Evolutionary conservation across 805 yeast genomes (phyloP).

Genomic region (Metschnikowia shivogae): DNA sequence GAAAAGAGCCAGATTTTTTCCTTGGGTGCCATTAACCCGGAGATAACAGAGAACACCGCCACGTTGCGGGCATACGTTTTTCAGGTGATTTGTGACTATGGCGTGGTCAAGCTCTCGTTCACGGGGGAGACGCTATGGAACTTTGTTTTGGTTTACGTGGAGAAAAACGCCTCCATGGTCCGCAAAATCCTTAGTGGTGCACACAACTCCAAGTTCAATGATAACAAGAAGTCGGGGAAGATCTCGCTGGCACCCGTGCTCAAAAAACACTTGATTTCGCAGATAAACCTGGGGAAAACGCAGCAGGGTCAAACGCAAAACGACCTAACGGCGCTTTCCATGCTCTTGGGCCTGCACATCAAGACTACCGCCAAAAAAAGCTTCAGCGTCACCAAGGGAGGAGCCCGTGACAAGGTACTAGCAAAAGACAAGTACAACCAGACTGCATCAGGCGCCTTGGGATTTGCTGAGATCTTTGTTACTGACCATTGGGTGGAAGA

Average conservation of each 20-base stretch:
- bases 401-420: conserved; percentile 18
- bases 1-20: conserved; percentile 62
- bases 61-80: conserved; percentile 48
- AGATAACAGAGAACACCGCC: conserved; percentile 52
- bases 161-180: conserved; percentile 40
- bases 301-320: conserved; percentile 16
- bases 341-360: conserved; percentile 43
- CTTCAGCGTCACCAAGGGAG: conserved; percentile 14
- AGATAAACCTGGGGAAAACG: conserved; percentile 48
- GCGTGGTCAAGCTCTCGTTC: conserved; percentile 53
- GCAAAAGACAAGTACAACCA: conserved; percentile 21
- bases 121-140: conserved; percentile 64
- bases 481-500: conserved; percentile 53
- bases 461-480: conserved; percentile 55
- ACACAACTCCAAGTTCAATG: conserved; percentile 43
- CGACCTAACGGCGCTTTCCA: conserved; percentile 45
- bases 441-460: conserved; percentile 16
- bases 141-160: conserved; percentile 51
- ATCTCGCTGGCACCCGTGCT: conserved; percentile 42
- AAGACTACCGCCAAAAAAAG: conserved; percentile 17
- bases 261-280: conserved; percentile 49
- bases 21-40: conserved; percentile 68
- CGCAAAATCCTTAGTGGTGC: conserved; percentile 55
- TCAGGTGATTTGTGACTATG: conserved; percentile 46
- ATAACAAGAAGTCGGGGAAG: conserved; percentile 47